phyloP scores from a whole-genome alignment of 164 flowering plant species.

The Dillenia suffruticosa region DNA sequence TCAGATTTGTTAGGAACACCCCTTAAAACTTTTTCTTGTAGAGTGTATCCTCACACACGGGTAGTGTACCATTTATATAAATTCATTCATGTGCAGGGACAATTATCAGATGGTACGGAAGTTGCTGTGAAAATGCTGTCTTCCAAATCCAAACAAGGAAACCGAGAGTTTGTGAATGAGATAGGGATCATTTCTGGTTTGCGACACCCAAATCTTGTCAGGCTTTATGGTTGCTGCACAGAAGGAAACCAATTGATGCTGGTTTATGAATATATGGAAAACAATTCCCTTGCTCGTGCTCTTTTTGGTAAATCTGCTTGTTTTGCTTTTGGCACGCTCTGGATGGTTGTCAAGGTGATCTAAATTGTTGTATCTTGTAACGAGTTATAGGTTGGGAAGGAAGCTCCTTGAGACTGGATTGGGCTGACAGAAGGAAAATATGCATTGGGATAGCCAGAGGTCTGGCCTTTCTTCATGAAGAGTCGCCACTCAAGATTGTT shows the following conservation, averaged over 20 bases:
- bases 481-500: slow-evolving; percentile 38
- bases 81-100: neutral
- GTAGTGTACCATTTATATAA: neutral
- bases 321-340: neutral
- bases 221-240: slow-evolving; percentile 12
- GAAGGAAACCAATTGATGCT: slow-evolving; percentile 12
- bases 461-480: slow-evolving; percentile 35
- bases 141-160: slow-evolving; percentile 12
- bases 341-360: too few species aligned
- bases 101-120: neutral
- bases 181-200: slow-evolving; percentile 11
- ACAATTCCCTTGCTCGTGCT: slow-evolving; percentile 13
- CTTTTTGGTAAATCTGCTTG: slow-evolving; percentile 6
- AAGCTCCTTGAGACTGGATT: slow-evolving; percentile 20
- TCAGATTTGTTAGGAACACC: neutral
- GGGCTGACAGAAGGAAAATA: slow-evolving; percentile 28
- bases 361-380: neutral
- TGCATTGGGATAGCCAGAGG: slow-evolving; percentile 34
- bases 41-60: too few species aligned
- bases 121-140: neutral
- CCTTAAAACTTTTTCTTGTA: too few species aligned
- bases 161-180: slow-evolving; percentile 16
- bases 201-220: slow-evolving; percentile 9
- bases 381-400: slow-evolving; percentile 20
- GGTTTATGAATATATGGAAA: slow-evolving; percentile 12